phyloP scores from a whole-genome alignment of 257 asterid genomes.

The Galeopsis tetrahit region DNA sequence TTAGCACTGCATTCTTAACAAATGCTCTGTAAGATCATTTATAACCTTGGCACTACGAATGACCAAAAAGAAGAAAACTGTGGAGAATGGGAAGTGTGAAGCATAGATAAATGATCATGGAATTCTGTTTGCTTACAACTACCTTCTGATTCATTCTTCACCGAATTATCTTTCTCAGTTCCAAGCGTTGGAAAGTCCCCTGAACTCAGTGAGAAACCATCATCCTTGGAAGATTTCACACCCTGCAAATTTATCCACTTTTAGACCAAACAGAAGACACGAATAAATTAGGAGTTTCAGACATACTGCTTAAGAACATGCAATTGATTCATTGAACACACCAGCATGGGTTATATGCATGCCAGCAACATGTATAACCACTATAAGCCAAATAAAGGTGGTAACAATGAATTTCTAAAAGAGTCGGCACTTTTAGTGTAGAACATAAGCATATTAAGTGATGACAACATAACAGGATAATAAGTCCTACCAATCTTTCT shows the following conservation, averaged over 20 bases:
- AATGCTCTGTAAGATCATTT: conserved; percentile 24
- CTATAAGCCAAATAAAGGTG: neutral
- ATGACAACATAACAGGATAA: conserved; percentile 22
- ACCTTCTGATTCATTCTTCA: conserved; percentile 73
- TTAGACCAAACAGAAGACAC: conserved; percentile 25
- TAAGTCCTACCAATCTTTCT: conserved; percentile 73
- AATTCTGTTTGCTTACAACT: conserved; percentile 27
- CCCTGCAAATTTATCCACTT: conserved; percentile 60
- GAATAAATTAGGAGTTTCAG: conserved; percentile 3
- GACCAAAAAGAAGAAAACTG: conserved; percentile 4
- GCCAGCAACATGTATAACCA: conserved; percentile 19
- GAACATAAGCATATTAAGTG: neutral
- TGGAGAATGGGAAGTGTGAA: neutral
- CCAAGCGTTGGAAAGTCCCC: conserved; percentile 98
- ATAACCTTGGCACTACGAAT: conserved; percentile 23
- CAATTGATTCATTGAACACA: conserved; percentile 23
- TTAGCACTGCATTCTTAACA: conserved; percentile 16
- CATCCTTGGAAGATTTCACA: conserved; percentile 63
- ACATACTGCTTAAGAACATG: conserved; percentile 19
- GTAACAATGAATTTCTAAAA: neutral
- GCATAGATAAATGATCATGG: neutral
- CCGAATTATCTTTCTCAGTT: conserved; percentile 62
- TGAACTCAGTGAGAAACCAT: conserved; percentile 75
- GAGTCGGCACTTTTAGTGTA: neutral
- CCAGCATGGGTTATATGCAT: conserved; percentile 13